These are phyloP conservation scores for Sporobolomyces roseus DNA, from an alignment of 768 basidiomycete species.

Conservation along the genomic window DNA sequence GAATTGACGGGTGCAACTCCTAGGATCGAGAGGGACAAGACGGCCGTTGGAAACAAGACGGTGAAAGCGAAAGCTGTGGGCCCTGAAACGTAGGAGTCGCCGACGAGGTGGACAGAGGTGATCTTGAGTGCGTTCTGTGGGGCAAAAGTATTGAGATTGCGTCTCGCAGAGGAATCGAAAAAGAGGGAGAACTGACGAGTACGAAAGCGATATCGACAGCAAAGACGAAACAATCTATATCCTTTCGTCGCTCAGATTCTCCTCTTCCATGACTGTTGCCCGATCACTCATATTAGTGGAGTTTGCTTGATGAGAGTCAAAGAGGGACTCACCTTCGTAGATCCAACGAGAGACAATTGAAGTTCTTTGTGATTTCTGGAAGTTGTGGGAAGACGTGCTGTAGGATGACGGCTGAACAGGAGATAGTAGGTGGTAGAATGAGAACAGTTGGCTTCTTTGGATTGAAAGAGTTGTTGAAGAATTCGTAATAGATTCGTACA, in stretches of 20 bases:
- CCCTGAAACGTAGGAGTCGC: neutral
- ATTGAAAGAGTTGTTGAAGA: neutral
- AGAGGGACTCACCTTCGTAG: neutral
- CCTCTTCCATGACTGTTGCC: neutral
- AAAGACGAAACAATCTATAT: conserved; percentile 1
- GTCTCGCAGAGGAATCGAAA: neutral
- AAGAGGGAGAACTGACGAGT: neutral
- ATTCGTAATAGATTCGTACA: neutral
- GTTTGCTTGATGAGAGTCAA: too few species aligned
- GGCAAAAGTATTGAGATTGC: too few species aligned
- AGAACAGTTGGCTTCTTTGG: neutral
- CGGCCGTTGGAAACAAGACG: neutral
- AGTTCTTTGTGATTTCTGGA: neutral
- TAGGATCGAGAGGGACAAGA: conserved; percentile 7
- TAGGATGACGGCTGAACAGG: neutral
- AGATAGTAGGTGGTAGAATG: neutral
- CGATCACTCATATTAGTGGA: too few species aligned
- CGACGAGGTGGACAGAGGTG: neutral
- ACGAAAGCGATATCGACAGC: conserved; percentile 5
- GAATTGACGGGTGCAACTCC: neutral
- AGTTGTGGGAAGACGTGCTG: neutral
- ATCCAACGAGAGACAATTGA: conserved; percentile 4
- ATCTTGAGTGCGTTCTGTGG: neutral
- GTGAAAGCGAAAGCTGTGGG: neutral
- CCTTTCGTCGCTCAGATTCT: neutral